phyloP scores from a whole-genome alignment of 768 basidiomycete genomes.

The Mrakia gelida region DNA sequence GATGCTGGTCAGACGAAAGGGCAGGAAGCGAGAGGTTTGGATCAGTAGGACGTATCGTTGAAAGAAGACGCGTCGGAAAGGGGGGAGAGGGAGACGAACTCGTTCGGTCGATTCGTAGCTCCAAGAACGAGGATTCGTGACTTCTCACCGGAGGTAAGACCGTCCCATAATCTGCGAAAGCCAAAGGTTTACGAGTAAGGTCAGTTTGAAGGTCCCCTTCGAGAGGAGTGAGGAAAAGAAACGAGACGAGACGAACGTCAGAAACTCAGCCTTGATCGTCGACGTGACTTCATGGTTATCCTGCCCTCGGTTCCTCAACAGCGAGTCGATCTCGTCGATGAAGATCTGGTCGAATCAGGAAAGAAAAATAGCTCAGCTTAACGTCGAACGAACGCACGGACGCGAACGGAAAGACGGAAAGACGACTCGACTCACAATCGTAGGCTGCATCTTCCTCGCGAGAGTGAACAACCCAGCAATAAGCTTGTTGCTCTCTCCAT shows the following conservation, averaged over 20 bases:
- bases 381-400: no score
- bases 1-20: slow-evolving; percentile 36
- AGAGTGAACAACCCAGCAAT: slow-evolving; percentile 91
- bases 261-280: slow-evolving; percentile 91
- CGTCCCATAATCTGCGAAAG: slow-evolving; percentile 78
- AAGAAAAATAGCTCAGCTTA: not conserved
- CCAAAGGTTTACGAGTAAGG: not conserved
- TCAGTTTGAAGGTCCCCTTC: slow-evolving; percentile 4
- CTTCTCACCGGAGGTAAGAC: slow-evolving; percentile 71
- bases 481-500: slow-evolving; percentile 88
- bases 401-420: not conserved
- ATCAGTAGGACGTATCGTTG: no score
- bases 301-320: slow-evolving; percentile 77
- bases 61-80: slow-evolving; percentile 67
- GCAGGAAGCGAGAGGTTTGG: not conserved
- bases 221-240: slow-evolving; percentile 3
- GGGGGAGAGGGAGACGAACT: slow-evolving; percentile 57
- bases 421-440: slow-evolving; percentile 53
- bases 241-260: slow-evolving; percentile 43
- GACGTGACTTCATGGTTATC: slow-evolving; percentile 96
- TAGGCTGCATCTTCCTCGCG: slow-evolving; percentile 85
- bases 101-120: slow-evolving; percentile 90
- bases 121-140: slow-evolving; percentile 79
- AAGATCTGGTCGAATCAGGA: slow-evolving; percentile 57
- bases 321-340: slow-evolving; percentile 97